Base-by-base conservation (phyloP, 2,329 filamentous ascomycete species). In the Claviceps sp. region DNA sequence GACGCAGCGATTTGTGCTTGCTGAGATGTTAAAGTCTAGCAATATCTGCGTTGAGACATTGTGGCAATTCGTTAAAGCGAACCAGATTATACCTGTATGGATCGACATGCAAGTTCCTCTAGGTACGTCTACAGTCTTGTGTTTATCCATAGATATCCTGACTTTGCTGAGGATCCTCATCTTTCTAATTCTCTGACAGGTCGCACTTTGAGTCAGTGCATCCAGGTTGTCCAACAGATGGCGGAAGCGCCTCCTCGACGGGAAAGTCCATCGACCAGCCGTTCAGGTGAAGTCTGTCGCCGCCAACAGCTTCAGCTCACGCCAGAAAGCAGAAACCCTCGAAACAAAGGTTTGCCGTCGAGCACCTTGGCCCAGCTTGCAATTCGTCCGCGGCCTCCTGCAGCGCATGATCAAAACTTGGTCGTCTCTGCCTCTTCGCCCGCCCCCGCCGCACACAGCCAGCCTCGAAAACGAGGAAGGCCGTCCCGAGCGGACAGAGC, bases 11-110 rank as follows among this genome's bases (percentile, higher is more conserved):
- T 78, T 78, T 60, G 66, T 80, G 55, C 70, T 81, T 52, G 74
- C 71, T 52, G 77, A 81, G 63, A 75, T 79, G 58, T 74, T 81
- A 63, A 81, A 79, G 59, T 70, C 69, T 54, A 80, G 76, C 65
- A 63, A 69, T 34, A 63, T 79, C 54, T 71, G 77, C 52, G 61
- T 77, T 24, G 61, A 66, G 11, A 63, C 62, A 18, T 62, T 81
- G 34, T 69, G 72, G 20, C 64, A 66, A 13, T 77, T 81, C 55
- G 67, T 80, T 57, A 71, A 60, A 55, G 55, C 60, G 41, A 63
- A 71, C 53, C 63, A 62, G 9, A 59, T 74, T 50, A 63, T 67
- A 54, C 70, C 72, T 8, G 66, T 71, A 50, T 76, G 72, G 72
- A 65, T 72, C 61, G 65, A 62, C 46, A 75, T 76, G 68, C 72